Conservation (phyloP, 441 rosid genomes). For the Corymbia citriodora region DNA sequence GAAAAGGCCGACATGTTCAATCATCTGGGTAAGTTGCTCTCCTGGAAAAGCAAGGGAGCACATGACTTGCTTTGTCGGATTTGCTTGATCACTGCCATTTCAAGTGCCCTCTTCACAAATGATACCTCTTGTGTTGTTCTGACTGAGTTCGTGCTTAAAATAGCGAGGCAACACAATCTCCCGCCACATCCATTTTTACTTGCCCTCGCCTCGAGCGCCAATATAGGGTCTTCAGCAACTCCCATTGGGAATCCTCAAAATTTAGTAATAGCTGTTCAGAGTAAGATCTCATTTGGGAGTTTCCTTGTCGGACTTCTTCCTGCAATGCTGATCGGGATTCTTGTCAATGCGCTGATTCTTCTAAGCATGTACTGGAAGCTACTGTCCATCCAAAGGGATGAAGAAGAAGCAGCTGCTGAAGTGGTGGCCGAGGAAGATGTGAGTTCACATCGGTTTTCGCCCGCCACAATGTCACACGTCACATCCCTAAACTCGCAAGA, state of each 20-base stretch:
- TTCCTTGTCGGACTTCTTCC: conserved; percentile 57
- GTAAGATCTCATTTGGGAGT: conserved; percentile 47
- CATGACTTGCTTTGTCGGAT: conserved; percentile 64
- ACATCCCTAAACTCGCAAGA: conserved; percentile 31
- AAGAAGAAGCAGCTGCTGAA: conserved; percentile 29
- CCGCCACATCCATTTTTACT: conserved; percentile 69
- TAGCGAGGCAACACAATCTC: conserved; percentile 65
- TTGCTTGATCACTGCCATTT: conserved; percentile 64
- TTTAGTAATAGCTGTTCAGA: conserved; percentile 65
- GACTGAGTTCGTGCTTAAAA: conserved; percentile 68
- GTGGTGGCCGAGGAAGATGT: conserved; percentile 33
- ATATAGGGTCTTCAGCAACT: conserved; percentile 81
- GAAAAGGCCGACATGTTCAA: conserved; percentile 78
- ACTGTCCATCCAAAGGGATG: conserved; percentile 41
- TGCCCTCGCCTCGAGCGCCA: conserved; percentile 75
- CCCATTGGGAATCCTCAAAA: conserved; percentile 91
- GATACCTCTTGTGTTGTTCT: conserved; percentile 73
- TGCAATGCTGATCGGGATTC: conserved; percentile 54
- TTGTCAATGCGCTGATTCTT: conserved; percentile 46
- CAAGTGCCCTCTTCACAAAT: conserved; percentile 85
- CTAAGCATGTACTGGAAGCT: conserved; percentile 54
- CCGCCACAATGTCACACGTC: conserved; percentile 49
- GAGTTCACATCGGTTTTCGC: conserved; percentile 42
- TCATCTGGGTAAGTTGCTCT: conserved; percentile 59
- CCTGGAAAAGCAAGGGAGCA: conserved; percentile 69